These are phyloP conservation scores for Geotrichum europaeum DNA, from an alignment of 1,139 yeast species.

Conservation along the genomic window DNA sequence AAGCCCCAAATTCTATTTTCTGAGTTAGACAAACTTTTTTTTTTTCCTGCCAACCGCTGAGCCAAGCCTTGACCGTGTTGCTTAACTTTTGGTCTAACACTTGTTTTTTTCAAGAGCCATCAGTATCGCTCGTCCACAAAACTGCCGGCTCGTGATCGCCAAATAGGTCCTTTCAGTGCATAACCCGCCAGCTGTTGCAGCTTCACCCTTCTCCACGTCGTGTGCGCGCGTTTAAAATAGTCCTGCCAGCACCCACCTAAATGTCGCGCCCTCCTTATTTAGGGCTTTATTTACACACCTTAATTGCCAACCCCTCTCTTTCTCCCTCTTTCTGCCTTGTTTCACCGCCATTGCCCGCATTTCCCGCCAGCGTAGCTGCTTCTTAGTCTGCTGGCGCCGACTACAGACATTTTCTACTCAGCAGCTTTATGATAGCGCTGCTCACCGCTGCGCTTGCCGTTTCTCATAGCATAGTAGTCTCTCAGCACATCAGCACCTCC, in stretches of 20 bases:
- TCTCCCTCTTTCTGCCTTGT: conserved; percentile 6
- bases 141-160: background rate
- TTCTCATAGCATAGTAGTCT: background rate
- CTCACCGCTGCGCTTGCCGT: background rate
- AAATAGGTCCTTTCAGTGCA: background rate
- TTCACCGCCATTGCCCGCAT: too few relatives aligned
- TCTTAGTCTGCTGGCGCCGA: background rate
- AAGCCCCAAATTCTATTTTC: background rate
- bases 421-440: background rate
- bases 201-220: background rate
- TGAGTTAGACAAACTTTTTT: background rate
- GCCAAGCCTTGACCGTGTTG: conserved; percentile 5
- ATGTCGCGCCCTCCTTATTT: background rate
- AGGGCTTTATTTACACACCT: background rate
- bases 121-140: background rate
- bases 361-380: background rate
- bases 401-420: background rate
- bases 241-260: background rate
- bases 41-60: background rate
- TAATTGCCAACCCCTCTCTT: background rate
- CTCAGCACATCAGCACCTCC: background rate
- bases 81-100: background rate
- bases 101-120: background rate
- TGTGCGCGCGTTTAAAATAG: background rate
- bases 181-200: background rate